Evolutionary conservation across 208 protist species (phyloP), one percentile per base, ranked within the genome.

Genomic region (Vickermania spadyakhi): DNA sequence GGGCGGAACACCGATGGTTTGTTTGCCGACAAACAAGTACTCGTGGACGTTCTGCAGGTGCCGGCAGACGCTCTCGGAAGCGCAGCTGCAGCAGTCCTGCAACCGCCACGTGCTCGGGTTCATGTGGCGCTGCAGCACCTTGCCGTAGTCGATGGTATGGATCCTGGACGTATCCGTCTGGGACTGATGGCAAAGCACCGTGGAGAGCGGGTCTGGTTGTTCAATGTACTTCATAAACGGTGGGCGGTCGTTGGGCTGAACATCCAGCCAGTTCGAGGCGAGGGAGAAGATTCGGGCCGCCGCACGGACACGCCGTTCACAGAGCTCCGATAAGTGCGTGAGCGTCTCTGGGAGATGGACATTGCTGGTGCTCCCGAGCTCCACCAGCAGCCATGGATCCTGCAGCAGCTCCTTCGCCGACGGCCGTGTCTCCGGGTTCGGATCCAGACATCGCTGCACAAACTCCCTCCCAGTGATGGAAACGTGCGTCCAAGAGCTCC

Each of bases 31-130:
- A 59, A 93, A 91, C 18, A 93, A 65, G 58, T 88, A 91, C 68
- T 89, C 82, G 68, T 89, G 78, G 21, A 91, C 83, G 61, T 93
- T 89, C 63, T 93, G 86, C 57, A 93, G 79, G 71, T 93, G 86
- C 25, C 86, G 76, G 68, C 86, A 93, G 22, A 93, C 79, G 60
- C 63, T 72, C 64, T 81, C 58, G 23, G 78, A 89, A 2, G 66
- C 52, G 62, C 85, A 89, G 14, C 72, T 84, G 66, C 84, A 94
- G 69, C 82, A 86, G 67, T 84, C 66, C 67, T 84, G 74, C 25
- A 94, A 62, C 2, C 64, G 58, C 73, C 81, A 87, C 31, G 77
- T 77, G 2, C 57, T 61, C 11, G 36, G 18, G 18, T 45, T 18
- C 55, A 67, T 60, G 31, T 73, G 45, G 56, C 68, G 69, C 28